phyloP scores from a whole-genome alignment of 306 rosid species.

The Leucaena leucocephala region DNA sequence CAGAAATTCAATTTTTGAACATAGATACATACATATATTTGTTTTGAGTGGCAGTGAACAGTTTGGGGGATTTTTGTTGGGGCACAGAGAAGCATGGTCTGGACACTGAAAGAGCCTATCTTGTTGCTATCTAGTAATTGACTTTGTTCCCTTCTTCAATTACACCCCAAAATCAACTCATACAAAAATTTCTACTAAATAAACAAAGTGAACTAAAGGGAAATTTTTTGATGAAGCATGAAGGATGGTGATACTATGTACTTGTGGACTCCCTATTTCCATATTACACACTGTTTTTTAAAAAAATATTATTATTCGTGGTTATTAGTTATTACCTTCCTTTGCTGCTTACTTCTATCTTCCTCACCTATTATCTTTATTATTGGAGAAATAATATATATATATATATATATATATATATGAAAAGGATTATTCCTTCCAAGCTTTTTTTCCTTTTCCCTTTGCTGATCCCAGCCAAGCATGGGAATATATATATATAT shows the following conservation, averaged over 20 bases:
- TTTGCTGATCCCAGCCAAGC: neutral
- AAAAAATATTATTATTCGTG: neutral
- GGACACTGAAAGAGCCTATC: neutral
- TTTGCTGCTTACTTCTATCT: neutral
- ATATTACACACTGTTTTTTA: neutral
- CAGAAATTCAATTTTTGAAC: no score
- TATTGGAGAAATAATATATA: neutral
- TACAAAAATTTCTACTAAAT: no score
- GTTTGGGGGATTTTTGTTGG: neutral
- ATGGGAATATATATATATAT: no score
- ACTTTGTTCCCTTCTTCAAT: neutral
- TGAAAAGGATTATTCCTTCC: neutral
- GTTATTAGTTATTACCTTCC: neutral
- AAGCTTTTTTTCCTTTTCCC: neutral
- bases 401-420: no score
- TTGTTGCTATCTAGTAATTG: neutral
- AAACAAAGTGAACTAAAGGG: neutral
- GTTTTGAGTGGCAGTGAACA: neutral
- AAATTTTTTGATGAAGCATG: neutral
- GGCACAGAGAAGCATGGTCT: neutral
- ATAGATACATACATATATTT: no score
- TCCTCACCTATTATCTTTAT: neutral
- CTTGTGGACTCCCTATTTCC: neutral
- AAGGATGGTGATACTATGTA: neutral
- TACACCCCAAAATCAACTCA: neutral